These are phyloP conservation scores for Grosmannia serpens DNA, from an alignment of 2,329 filamentous ascomycete species.

Conservation along the genomic window DNA sequence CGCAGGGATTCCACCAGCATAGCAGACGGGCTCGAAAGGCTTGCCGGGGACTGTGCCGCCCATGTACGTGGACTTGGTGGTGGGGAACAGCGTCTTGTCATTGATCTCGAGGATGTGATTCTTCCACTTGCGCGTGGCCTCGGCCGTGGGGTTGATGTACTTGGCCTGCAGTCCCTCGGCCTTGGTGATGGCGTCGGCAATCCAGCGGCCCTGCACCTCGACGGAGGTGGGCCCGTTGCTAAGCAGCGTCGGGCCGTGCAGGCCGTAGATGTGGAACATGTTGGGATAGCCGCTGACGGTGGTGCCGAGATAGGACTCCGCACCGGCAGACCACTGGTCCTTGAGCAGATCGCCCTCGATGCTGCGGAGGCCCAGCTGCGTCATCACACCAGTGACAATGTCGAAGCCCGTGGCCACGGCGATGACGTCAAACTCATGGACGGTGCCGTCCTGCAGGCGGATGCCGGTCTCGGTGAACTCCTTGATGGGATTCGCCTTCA, in stretches of 20 bases:
- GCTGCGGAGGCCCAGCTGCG: constrained; percentile 31
- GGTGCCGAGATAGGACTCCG: constrained; percentile 32
- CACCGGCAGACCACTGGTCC: constrained; percentile 29
- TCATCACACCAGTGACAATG: constrained; percentile 25
- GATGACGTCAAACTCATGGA: constrained; percentile 31
- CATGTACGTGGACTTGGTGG: constrained; percentile 40
- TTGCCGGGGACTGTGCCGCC: constrained; percentile 44
- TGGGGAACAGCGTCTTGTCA: constrained; percentile 35
- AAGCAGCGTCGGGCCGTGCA: constrained; percentile 44
- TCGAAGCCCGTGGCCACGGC: constrained; percentile 34
- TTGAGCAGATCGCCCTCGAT: constrained; percentile 25
- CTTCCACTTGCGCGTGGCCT: constrained; percentile 37
- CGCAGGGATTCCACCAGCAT: constrained; percentile 26
- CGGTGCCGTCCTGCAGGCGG: constrained; percentile 25
- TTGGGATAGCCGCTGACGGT: constrained; percentile 34
- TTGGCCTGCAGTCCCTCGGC: constrained; percentile 33
- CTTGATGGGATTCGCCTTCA: constrained; percentile 27
- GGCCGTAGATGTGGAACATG: constrained; percentile 42
- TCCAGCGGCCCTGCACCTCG: constrained; percentile 46
- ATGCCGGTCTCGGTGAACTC: constrained; percentile 30
- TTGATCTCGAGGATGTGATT: constrained; percentile 33
- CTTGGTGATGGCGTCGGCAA: constrained; percentile 36
- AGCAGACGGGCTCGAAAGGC: constrained; percentile 38
- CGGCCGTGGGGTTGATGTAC: constrained; percentile 36
- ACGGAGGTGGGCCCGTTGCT: constrained; percentile 43